phyloP scores from a whole-genome alignment of 768 basidiomycete genomes.

The Leccinum longicurvipes region DNA sequence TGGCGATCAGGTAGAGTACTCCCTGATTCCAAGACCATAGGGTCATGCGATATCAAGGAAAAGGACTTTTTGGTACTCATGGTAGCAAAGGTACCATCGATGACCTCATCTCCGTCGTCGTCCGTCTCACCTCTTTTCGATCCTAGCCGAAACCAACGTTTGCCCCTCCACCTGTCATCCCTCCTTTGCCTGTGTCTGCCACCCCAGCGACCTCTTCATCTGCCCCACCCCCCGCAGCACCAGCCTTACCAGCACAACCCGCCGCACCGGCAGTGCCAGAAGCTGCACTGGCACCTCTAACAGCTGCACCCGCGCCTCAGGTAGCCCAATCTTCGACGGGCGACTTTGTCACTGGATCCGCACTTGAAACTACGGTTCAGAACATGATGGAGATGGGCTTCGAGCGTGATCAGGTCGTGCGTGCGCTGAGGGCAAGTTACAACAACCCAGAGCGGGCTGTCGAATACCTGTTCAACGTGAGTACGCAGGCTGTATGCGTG shows the following conservation, averaged over 20 bases:
- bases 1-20: conserved; percentile 78
- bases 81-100: conserved; percentile 79
- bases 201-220: conserved; percentile 25
- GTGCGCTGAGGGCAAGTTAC: conserved; percentile 87
- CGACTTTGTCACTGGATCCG: conserved; percentile 74
- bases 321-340: conserved; percentile 37
- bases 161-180: conserved; percentile 19
- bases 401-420: conserved; percentile 74
- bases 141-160: conserved; percentile 53
- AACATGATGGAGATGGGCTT: conserved; percentile 97
- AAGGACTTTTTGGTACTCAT: conserved; percentile 99
- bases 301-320: conserved; percentile 23
- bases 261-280: conserved; percentile 32
- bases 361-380: conserved; percentile 70
- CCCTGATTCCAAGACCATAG: conserved; percentile 82
- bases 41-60: conserved; percentile 89
- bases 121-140: conserved; percentile 3
- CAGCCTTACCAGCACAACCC: conserved; percentile 25
- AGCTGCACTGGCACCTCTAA: conserved; percentile 28
- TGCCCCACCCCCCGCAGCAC: background rate
- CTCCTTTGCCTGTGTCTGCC: conserved; percentile 26
- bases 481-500: conserved; percentile 25
- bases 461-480: conserved; percentile 93
- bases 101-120: conserved; percentile 8
- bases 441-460: conserved; percentile 98